Evolutionary conservation across 805 yeast species (phyloP).

Genomic region (Lachancea nothofagi): DNA sequence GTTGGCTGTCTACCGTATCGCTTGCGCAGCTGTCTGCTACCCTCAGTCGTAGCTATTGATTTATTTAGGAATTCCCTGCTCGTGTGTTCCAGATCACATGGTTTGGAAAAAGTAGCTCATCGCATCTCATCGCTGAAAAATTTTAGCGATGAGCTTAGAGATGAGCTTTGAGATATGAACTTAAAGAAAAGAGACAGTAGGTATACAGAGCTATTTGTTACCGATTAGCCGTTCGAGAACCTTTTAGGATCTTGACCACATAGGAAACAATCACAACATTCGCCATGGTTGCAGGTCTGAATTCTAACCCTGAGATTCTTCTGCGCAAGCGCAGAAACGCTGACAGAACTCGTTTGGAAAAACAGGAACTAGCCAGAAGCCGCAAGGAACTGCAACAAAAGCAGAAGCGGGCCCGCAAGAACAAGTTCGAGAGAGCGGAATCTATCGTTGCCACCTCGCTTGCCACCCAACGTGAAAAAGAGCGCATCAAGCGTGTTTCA

Average conservation of each 20-base stretch:
- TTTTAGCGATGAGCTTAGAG: neutral
- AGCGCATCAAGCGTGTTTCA: slow-evolving; percentile 59
- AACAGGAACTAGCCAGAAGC: slow-evolving; percentile 58
- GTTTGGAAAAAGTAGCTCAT: no score
- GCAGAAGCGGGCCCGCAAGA: slow-evolving; percentile 40
- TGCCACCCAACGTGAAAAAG: slow-evolving; percentile 61
- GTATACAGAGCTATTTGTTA: no score
- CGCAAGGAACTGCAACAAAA: slow-evolving; percentile 43
- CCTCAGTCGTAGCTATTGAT: no score
- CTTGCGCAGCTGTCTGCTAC: no score
- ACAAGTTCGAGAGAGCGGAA: slow-evolving; percentile 69
- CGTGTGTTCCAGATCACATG: no score
- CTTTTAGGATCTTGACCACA: no score
- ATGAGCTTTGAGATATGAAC: neutral
- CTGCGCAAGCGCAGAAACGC: slow-evolving; percentile 75
- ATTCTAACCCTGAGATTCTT: slow-evolving; percentile 71
- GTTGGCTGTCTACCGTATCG: no score
- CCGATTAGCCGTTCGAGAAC: no score
- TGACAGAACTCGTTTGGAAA: slow-evolving; percentile 65
- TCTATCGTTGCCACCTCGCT: slow-evolving; percentile 60
- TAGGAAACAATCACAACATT: no score
- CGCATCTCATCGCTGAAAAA: slow-evolving; percentile 2
- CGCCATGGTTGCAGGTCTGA: slow-evolving; percentile 26
- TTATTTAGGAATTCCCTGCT: no score
- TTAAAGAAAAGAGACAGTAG: no score